Evolutionary conservation across 2,329 filamentous ascomycete species (phyloP), one percentile per base, ranked within the genome.

Genomic region (Neonectria magnoliae): DNA sequence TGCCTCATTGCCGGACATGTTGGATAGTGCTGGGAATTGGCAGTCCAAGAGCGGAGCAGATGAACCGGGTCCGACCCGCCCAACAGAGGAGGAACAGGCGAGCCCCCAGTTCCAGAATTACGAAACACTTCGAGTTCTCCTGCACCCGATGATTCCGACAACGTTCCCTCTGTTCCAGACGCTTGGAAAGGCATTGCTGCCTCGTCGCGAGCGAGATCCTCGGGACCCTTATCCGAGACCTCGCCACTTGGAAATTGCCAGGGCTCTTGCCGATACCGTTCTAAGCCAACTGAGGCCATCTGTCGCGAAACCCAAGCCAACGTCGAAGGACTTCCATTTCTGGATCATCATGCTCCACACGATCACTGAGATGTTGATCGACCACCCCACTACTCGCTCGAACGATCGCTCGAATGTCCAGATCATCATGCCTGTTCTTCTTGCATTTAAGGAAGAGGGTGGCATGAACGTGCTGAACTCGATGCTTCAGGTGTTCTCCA

Each of bases 141-240:
- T 98, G 13, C 91, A 91, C 72, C 90, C 93, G 36, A 87, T 97
- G 71, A 90, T 94, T 22, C 89, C 90, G 9, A 90, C 91, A 3
- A 91, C 94, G n/a, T 91, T 93, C 18, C 90, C 92, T 0, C 92
- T 98, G 71, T 91, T 97, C 75, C 93, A 97, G 74, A 91, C 90
- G 1, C 82, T 98, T 47, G 95, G 95, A 13, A 96, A 93, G 77
- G 88, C 91, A 16, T 82, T 98, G 22, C 84, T 97, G 4, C 88
- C 89, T 47, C 91, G 93, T 63, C 89, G 94, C 54, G 89, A 89
- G 66, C 69, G 74, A 33, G 74, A 76, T 29, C 76, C 78, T 41
- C 85, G 88, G 29, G 94, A 98, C 71, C 73, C 81, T 2, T 90
- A 84, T 68, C 73, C 83, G 60, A 79, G 87, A 67, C 80, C 82